Evolutionary conservation across 768 basidiomycete genomes (phyloP).

Genomic region (Russula foetens): DNA sequence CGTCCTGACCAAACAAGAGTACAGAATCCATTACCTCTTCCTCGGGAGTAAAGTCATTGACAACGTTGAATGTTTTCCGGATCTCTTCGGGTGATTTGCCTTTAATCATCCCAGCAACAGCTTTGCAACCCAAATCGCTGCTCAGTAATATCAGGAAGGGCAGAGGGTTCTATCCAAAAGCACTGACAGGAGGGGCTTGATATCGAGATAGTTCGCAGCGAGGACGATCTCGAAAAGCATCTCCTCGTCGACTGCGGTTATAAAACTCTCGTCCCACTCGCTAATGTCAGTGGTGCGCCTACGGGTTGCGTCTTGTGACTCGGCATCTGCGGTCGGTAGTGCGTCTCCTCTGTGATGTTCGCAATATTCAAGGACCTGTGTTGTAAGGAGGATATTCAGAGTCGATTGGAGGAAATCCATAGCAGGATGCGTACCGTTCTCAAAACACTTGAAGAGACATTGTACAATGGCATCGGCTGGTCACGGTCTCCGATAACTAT

Average conservation of each 20-base stretch:
- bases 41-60: no score
- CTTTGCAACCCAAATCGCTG: conserved; percentile 97
- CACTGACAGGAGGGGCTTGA: conserved; percentile 86
- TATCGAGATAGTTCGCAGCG: conserved; percentile 99
- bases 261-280: conserved; percentile 99
- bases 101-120: conserved; percentile 99
- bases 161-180: background rate
- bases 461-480: conserved; percentile 90
- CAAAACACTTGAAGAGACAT: conserved; percentile 88
- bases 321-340: conserved; percentile 66
- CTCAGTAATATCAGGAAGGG: conserved; percentile 9
- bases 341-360: conserved; percentile 96
- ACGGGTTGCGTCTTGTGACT: conserved; percentile 86
- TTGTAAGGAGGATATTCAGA: conserved; percentile 25
- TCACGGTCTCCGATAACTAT: conserved; percentile 91
- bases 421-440: conserved; percentile 63
- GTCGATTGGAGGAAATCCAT: background rate
- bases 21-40: conserved; percentile 57
- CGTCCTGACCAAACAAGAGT: background rate
- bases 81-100: conserved; percentile 99
- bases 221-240: conserved; percentile 99
- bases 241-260: conserved; percentile 97
- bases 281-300: no score
- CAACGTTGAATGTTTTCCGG: conserved; percentile 94
- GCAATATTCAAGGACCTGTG: no score